Percentiles rank a stretch among this genome's conserved stretches.
Conservation (phyloP, 148 eudicot genomes). For the Pouteria glomerata region DNA sequence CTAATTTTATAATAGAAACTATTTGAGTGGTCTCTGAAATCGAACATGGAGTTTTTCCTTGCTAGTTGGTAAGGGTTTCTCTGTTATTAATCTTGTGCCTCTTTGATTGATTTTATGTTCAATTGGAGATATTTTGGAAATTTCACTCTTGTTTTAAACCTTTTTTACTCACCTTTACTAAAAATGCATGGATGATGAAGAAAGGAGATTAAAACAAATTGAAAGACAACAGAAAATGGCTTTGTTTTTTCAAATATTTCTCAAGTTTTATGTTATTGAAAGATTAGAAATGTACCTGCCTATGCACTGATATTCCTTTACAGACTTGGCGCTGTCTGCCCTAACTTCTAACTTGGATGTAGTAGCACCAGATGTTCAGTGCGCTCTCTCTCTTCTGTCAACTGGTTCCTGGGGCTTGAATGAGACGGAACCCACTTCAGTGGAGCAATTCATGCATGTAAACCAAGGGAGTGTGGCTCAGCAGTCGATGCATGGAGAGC, state of each 20-base stretch:
- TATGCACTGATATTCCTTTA: slow-evolving; percentile 2
- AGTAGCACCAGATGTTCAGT: slow-evolving; percentile 41
- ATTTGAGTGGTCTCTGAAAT: too few species aligned
- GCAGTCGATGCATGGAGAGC: slow-evolving; percentile 14
- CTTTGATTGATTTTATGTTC: too few species aligned
- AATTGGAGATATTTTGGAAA: too few species aligned
- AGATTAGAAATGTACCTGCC: not conserved
- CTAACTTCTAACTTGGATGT: slow-evolving; percentile 36
- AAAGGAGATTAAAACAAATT: slow-evolving; percentile 25
- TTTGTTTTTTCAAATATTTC: not conserved
- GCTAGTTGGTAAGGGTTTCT: too few species aligned
- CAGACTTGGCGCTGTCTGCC: slow-evolving; percentile 29
- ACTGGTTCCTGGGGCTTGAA: slow-evolving; percentile 51
- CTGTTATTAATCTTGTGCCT: too few species aligned
- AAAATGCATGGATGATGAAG: not conserved
- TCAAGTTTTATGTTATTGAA: not conserved
- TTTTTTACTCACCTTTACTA: not conserved
- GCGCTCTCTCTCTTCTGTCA: slow-evolving; percentile 99
- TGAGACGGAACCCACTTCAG: slow-evolving; percentile 24
- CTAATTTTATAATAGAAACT: too few species aligned
- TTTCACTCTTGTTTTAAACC: too few species aligned
- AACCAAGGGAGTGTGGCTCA: slow-evolving; percentile 11
- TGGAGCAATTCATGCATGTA: slow-evolving; percentile 26
- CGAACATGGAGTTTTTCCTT: too few species aligned
- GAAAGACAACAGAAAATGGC: slow-evolving; percentile 7